These are phyloP conservation scores for Ascochyta koolunga DNA, from an alignment of 2,329 filamentous ascomycete genomes.

Conservation along the genomic window DNA sequence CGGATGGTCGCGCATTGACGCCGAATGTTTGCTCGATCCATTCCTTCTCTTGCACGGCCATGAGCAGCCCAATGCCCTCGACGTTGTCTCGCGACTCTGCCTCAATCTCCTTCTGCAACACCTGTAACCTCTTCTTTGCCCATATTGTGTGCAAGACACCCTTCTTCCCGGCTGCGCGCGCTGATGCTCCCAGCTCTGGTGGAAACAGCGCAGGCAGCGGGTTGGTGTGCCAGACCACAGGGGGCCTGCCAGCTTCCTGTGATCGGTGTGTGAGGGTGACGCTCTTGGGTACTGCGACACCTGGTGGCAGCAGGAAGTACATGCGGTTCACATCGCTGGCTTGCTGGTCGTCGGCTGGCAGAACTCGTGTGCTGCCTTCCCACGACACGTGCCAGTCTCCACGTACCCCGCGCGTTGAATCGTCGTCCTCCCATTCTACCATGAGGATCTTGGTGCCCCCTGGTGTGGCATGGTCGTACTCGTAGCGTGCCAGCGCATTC, in stretches of 20 bases:
- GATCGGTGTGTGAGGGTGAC: slow-evolving; percentile 67
- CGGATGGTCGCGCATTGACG: slow-evolving; percentile 54
- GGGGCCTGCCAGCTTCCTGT: slow-evolving; percentile 50
- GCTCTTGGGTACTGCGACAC: slow-evolving; percentile 71
- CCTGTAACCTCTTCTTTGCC: slow-evolving; percentile 80
- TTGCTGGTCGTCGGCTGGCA: slow-evolving; percentile 67
- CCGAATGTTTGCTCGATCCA: slow-evolving; percentile 88
- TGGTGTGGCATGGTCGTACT: slow-evolving; percentile 76
- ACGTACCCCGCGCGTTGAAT: slow-evolving; percentile 52
- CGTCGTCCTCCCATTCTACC: slow-evolving; percentile 83
- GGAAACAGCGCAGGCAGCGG: slow-evolving; percentile 88
- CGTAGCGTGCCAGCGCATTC: slow-evolving; percentile 79
- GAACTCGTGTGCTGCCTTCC: slow-evolving; percentile 77
- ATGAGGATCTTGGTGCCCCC: slow-evolving; percentile 91
- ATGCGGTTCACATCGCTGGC: slow-evolving; percentile 64
- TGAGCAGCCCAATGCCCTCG: slow-evolving; percentile 82
- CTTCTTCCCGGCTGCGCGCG: slow-evolving; percentile 71
- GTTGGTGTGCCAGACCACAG: slow-evolving; percentile 67
- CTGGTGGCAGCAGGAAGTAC: slow-evolving; percentile 81
- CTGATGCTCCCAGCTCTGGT: slow-evolving; percentile 71
- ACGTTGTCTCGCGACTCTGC: slow-evolving; percentile 73
- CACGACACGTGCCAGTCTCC: slow-evolving; percentile 80
- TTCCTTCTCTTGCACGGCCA: slow-evolving; percentile 80
- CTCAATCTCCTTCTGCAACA: slow-evolving; percentile 77
- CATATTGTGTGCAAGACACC: slow-evolving; percentile 89